Evolutionary conservation across 768 basidiomycete species (phyloP), one percentile per base, ranked within the genome.

Genomic region (Rhizopogon vesiculosus): DNA sequence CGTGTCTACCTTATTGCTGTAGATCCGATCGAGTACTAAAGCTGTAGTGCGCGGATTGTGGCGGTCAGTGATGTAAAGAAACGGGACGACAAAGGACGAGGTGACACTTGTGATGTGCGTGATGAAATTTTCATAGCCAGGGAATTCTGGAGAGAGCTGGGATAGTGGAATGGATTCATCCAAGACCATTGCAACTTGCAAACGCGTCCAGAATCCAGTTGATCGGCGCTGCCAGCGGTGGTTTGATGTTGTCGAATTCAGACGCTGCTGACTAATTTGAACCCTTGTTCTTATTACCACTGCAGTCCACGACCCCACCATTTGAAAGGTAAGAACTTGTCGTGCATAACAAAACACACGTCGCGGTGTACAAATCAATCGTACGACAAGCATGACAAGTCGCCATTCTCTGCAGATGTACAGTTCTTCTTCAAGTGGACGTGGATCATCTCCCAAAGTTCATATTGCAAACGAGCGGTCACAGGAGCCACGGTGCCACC

Each of bases 1-100:
- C 38, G 41, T 53, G 5, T 58, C 54, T n/a, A 62, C 60, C 45
- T 67, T 41, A 8, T 64, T 53, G 54, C 65, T 59, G 35, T 81
- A 67, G 13, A 77, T 57, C 38, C 71, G 61, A 38, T 70, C 64
- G 38, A 85, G 57, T n/a, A 81, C 76, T 2, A 67, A 65, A 25
- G 76, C 61, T 0, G 83, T 81, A 28, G 78, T 68, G 40, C 76
- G 73, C 6, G 78, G 66, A 5, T 82, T 76, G 51, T 72, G 71
- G 0, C 82, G 68, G 66, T 89, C 86, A 51, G 84, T 80, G 42
- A 91, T 64, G 65, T 82, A 88, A 58, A 91, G 77, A 68, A 89
- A 91, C 0, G 84, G 78, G 1, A 86, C 85, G 7, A 85, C 78
- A 43, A 56, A 67, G 1, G 70, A 60, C 3, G 66, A 66, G 3